A percentile compares a stretch with the other conserved stretches of the same genome.
Conservation (phyloP, 2,329 filamentous ascomycete genomes). For the Xylariaceae sp. region DNA sequence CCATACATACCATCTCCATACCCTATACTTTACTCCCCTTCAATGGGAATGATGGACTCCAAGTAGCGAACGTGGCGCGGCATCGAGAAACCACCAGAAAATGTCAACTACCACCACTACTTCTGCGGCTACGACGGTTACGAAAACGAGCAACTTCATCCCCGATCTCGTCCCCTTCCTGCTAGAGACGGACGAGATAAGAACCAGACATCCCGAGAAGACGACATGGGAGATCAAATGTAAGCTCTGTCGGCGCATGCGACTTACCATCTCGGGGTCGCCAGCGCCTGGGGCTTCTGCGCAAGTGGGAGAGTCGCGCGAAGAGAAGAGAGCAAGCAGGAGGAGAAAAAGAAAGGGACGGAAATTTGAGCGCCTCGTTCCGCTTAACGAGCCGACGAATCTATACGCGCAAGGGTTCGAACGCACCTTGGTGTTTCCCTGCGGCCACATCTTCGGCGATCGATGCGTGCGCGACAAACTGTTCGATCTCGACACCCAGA, state of each 20-base stretch:
- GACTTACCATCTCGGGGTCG: conserved; percentile 21
- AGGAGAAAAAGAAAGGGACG: background rate
- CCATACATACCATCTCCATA: background rate
- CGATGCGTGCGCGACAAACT: conserved; percentile 20
- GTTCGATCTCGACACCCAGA: background rate
- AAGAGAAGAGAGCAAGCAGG: background rate
- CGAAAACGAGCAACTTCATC: conserved; percentile 22
- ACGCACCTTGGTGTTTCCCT: conserved; percentile 22
- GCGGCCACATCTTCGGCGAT: conserved; percentile 27
- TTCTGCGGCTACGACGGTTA: background rate
- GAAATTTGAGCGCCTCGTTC: background rate
- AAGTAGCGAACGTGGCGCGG: too few relatives aligned
- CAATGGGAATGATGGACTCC: background rate
- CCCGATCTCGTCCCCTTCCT: conserved; percentile 23
- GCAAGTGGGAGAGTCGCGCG: background rate
- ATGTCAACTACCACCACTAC: background rate
- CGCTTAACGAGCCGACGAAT: conserved; percentile 5
- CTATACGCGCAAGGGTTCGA: conserved; percentile 22
- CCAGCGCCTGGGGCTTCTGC: conserved; percentile 9
- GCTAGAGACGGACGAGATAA: conserved; percentile 11
- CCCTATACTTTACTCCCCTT: background rate
- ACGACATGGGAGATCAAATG: conserved; percentile 19
- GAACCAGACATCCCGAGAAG: background rate
- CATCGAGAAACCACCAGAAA: too few relatives aligned
- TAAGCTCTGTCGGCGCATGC: conserved; percentile 18